A percentile compares a stretch with the other conserved stretches of the same genome.
Evolutionary conservation across 257 asterid genomes (phyloP).

Genomic region (Ballota nigra): DNA sequence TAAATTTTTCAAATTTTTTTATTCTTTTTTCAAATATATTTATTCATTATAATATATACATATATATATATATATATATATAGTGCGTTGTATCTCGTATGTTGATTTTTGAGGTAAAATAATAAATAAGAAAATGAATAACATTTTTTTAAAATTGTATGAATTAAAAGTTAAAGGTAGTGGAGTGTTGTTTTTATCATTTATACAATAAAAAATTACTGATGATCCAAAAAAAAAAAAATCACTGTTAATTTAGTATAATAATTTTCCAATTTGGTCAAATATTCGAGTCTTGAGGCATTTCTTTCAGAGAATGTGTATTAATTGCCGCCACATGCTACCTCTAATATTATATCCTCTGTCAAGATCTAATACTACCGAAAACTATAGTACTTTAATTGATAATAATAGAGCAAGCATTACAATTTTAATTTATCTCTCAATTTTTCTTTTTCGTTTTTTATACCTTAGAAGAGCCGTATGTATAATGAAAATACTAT

Average conservation of each 20-base stretch:
- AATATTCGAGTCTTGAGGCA: conserved; percentile 6
- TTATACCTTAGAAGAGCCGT: background rate
- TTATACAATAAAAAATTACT: too few relatives aligned
- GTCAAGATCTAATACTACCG: conserved; percentile 37
- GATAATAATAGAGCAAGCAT: background rate
- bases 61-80: too few relatives aligned
- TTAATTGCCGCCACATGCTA: conserved; percentile 45
- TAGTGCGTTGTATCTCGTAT: too few relatives aligned
- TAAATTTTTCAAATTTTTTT: too few relatives aligned
- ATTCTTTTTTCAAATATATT: too few relatives aligned
- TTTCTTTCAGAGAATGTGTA: background rate
- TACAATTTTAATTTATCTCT: background rate
- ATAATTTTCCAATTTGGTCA: background rate
- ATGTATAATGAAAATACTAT: background rate
- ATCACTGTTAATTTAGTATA: background rate
- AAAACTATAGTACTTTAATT: conserved; percentile 23
- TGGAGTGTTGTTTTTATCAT: too few relatives aligned
- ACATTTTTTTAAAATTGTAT: too few relatives aligned
- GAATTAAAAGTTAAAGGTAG: too few relatives aligned
- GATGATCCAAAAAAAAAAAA: background rate
- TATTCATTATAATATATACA: too few relatives aligned
- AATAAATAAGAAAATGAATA: too few relatives aligned
- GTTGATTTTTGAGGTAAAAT: too few relatives aligned
- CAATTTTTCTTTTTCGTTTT: too few relatives aligned
- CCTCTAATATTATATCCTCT: conserved; percentile 21